phyloP scores from a whole-genome alignment of 805 yeast genomes.

The Candida anglica region DNA sequence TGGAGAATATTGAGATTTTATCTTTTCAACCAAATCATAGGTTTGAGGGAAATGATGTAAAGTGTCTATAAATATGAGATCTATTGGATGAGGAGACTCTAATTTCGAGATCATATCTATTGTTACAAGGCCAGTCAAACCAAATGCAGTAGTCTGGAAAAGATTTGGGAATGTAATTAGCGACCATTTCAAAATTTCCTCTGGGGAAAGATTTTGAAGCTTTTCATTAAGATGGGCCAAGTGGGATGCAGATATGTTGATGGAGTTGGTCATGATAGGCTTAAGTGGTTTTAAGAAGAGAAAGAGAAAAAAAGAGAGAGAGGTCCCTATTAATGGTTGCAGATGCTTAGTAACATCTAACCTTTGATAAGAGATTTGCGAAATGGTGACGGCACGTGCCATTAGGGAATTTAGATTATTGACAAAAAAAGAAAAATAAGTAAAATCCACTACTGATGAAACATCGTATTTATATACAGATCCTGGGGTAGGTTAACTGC shows the following conservation, averaged over 20 bases:
- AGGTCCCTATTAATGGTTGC: too few relatives aligned
- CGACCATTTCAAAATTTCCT: slow-evolving; percentile 80
- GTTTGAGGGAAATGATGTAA: slow-evolving; percentile 96
- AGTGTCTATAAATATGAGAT: slow-evolving; percentile 84
- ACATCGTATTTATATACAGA: too few relatives aligned
- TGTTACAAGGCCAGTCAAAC: slow-evolving; percentile 86
- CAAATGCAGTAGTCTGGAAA: slow-evolving; percentile 93
- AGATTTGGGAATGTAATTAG: slow-evolving; percentile 75
- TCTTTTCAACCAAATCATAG: slow-evolving; percentile 58
- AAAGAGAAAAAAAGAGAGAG: too few relatives aligned
- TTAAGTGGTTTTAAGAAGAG: too few relatives aligned
- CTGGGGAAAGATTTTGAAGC: slow-evolving; percentile 55
- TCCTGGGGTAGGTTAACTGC: too few relatives aligned
- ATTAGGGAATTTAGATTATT: too few relatives aligned
- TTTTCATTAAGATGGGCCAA: slow-evolving; percentile 62
- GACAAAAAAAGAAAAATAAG: too few relatives aligned
- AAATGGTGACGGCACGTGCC: too few relatives aligned
- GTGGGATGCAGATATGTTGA: slow-evolving; percentile 34
- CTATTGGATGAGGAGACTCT: slow-evolving; percentile 42
- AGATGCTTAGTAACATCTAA: too few relatives aligned
- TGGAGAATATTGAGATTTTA: slow-evolving; percentile 52
- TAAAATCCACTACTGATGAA: too few relatives aligned
- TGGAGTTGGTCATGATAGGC: too few relatives aligned
- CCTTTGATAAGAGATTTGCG: too few relatives aligned
- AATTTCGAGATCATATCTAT: slow-evolving; percentile 73